Evolutionary conservation across 2,329 filamentous ascomycete species (phyloP).

Genomic region (Talaromyces atroroseus): DNA sequence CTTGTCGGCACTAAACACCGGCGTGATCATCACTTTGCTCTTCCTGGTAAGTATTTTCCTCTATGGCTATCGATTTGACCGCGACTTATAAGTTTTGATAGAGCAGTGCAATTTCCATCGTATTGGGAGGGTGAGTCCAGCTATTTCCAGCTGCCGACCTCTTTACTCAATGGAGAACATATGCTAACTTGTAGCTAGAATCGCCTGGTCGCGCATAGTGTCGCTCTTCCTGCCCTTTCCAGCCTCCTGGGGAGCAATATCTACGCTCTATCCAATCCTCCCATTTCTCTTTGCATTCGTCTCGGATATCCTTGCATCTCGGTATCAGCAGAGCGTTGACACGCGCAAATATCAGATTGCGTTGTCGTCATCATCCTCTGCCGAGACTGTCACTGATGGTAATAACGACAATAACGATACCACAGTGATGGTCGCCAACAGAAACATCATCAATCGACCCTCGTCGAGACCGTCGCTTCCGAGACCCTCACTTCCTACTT

Average conservation of each 20-base stretch:
- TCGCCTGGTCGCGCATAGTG: conserved; percentile 24
- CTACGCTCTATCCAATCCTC: conserved; percentile 18
- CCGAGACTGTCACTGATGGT: background rate
- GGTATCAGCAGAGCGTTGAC: background rate
- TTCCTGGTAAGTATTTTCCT: conserved; percentile 47
- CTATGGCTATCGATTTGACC: conserved; percentile 64
- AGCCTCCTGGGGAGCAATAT: conserved; percentile 19
- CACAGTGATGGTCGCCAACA: background rate
- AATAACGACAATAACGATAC: background rate
- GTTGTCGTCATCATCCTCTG: background rate
- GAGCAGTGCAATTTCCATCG: conserved; percentile 10
- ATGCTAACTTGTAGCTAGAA: conserved; percentile 13
- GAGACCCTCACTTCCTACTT: background rate
- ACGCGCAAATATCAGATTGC: background rate
- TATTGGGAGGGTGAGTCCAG: conserved; percentile 19
- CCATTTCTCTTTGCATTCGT: background rate
- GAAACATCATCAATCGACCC: no score
- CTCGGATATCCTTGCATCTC: background rate
- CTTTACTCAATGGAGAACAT: background rate
- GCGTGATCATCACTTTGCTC: conserved; percentile 9
- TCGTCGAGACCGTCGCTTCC: background rate
- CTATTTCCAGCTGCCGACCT: background rate
- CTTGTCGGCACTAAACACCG: conserved; percentile 3
- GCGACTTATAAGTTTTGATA: conserved; percentile 44
- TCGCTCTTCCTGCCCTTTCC: conserved; percentile 23